phyloP scores from a whole-genome alignment of 805 yeast species.

The Clavispora asparagi region DNA sequence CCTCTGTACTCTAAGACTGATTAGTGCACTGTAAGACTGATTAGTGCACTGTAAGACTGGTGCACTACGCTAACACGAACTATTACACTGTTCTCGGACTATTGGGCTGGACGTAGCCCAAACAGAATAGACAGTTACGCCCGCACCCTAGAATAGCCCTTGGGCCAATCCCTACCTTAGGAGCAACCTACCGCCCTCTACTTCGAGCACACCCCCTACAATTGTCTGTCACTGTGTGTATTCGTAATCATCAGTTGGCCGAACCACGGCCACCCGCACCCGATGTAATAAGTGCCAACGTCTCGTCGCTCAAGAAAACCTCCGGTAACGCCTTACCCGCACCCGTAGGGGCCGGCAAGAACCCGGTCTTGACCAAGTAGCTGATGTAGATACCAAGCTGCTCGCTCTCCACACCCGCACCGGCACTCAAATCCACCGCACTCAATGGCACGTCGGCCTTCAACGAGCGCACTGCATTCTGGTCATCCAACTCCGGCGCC shows the following conservation, averaged over 20 bases:
- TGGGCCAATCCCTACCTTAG: too few species aligned
- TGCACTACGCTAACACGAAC: too few species aligned
- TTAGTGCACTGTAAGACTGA: too few species aligned
- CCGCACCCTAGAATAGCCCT: too few species aligned
- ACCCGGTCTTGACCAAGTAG: slow-evolving; percentile 76
- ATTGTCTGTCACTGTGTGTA: neutral
- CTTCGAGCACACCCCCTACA: too few species aligned
- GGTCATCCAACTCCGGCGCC: slow-evolving; percentile 93
- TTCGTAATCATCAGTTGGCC: slow-evolving; percentile 4
- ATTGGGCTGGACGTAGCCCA: too few species aligned
- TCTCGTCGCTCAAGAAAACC: slow-evolving; percentile 49
- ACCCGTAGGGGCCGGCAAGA: slow-evolving; percentile 58
- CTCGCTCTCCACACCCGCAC: slow-evolving; percentile 65
- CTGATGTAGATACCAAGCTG: slow-evolving; percentile 74
- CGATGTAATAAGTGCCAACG: slow-evolving; percentile 31
- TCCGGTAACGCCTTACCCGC: slow-evolving; percentile 50
- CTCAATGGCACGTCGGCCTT: slow-evolving; percentile 56
- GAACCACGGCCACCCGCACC: slow-evolving; percentile 20
- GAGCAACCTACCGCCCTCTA: too few species aligned
- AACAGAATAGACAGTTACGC: too few species aligned
- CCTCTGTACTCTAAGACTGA: too few species aligned
- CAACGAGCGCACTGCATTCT: slow-evolving; percentile 71
- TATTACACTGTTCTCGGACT: too few species aligned
- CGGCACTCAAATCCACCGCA: slow-evolving; percentile 61
- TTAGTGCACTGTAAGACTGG: too few species aligned